Base-by-base conservation (phyloP, 2,329 filamentous ascomycete genomes). In the Aureobasidium musti region DNA sequence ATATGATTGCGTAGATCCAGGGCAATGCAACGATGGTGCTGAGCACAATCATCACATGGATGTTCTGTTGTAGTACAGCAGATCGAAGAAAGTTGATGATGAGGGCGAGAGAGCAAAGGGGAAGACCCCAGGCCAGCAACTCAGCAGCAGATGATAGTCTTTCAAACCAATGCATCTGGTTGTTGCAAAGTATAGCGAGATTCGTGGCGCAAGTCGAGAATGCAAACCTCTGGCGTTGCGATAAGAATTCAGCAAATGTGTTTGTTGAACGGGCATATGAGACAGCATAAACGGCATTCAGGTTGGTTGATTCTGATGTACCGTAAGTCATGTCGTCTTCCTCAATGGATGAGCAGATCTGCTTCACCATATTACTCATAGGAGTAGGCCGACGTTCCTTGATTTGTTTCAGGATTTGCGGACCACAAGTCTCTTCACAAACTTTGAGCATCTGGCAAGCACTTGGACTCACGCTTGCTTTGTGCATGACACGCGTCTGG, bases 381-480 rank as follows among this genome's bases (percentile, higher is more conserved):
- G 79, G 79, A 65, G 79, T 79, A 6, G 82, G 82, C 66, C 79
- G 80, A 72, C 83, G 82, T 3, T 81, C 81, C 59, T 83, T 83
- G 0, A 78, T 76, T 54, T 82, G 74, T 3, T 81, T 74, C 37
- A 83, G 79, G 6, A 64, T n/a, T 14, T 64, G 50, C 7, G 37
- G 49, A 13, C 49, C 65, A 49, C 65, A 67, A 0, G 82, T 83
- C 13, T 80, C 79, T 68, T 82, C 81, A 60, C 82, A 80, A 14
- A 83, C 78, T 14, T 79, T 80, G 60, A 83, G 80, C 19, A 83
- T 76, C 70, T 83, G 82, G 67, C 82, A 83, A 56, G 82, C 83
- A 5, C 81, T 81, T 0, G 81, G 80, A 2, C 82, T 75, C 68
- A 80, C 82, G 43, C 81, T 82, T 54, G 83, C 81, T 64, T 82